These are phyloP conservation scores for Arctostaphylos glauca DNA, from an alignment of 148 eudicot species.

Conservation along the genomic window DNA sequence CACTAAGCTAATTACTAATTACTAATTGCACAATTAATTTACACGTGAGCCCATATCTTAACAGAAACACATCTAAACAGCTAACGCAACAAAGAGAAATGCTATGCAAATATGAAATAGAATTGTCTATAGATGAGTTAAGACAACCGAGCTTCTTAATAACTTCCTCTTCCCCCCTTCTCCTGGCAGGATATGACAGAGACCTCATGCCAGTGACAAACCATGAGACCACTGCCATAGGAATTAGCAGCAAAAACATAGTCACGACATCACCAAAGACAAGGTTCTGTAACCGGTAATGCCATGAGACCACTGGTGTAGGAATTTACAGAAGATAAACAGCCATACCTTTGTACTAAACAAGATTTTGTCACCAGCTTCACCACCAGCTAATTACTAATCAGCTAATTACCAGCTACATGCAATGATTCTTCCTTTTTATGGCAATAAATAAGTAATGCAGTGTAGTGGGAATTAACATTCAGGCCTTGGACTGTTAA, in stretches of 20 bases:
- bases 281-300: background rate
- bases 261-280: background rate
- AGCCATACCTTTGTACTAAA: background rate
- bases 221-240: background rate
- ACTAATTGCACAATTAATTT: too few relatives aligned
- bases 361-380: background rate
- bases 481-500: background rate
- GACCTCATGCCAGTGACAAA: background rate
- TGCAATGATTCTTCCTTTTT: background rate
- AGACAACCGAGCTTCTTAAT: background rate
- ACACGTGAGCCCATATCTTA: too few relatives aligned
- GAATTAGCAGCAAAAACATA: background rate
- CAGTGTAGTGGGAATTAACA: background rate
- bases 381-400: background rate
- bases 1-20: too few relatives aligned
- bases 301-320: background rate
- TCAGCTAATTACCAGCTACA: background rate
- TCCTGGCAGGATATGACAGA: background rate
- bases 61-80: background rate
- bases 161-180: background rate
- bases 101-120: background rate
- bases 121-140: background rate
- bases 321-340: background rate
- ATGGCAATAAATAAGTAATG: background rate
- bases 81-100: background rate